Conservation (phyloP, 176 grass and related monocot species). For the Cymbopogon citratus region DNA sequence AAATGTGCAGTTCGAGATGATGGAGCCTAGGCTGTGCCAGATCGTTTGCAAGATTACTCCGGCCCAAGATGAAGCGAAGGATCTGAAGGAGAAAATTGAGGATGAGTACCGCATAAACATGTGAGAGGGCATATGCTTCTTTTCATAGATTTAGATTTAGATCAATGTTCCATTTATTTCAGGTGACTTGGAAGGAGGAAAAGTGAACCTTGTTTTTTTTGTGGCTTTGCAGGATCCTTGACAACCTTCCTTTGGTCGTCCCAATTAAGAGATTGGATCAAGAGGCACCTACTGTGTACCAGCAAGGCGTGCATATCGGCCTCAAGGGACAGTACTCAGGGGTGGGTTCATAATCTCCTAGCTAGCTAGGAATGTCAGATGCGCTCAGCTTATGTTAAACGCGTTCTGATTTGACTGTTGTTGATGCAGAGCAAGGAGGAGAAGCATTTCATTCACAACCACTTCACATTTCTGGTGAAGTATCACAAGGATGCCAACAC, state of each 20-base stretch:
- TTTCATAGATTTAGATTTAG: too few species aligned
- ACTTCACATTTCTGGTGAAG: slow-evolving; percentile 77
- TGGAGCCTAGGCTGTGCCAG: slow-evolving; percentile 75
- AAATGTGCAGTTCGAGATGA: slow-evolving; percentile 80
- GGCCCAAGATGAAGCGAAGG: slow-evolving; percentile 45
- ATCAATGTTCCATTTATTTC: background rate
- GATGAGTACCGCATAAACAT: slow-evolving; percentile 86
- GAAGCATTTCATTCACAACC: slow-evolving; percentile 85
- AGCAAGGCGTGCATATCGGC: slow-evolving; percentile 78
- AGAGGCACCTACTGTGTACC: slow-evolving; percentile 49
- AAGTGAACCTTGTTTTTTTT: background rate
- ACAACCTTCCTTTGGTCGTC: slow-evolving; percentile 83
- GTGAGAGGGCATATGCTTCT: slow-evolving; percentile 26
- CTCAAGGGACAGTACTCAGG: slow-evolving; percentile 70
- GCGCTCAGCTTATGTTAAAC: background rate
- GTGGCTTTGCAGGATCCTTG: slow-evolving; percentile 62
- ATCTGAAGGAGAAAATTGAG: slow-evolving; percentile 80
- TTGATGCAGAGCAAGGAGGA: slow-evolving; percentile 79
- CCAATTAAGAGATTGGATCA: slow-evolving; percentile 60
- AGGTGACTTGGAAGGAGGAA: background rate
- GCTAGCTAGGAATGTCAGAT: background rate
- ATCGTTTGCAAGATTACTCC: slow-evolving; percentile 60
- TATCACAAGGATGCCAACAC: slow-evolving; percentile 59
- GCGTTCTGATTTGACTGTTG: background rate
- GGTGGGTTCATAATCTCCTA: slow-evolving; percentile 35